Conservation (phyloP, 2,329 filamentous ascomycete species). For the Botrytis medusae region DNA sequence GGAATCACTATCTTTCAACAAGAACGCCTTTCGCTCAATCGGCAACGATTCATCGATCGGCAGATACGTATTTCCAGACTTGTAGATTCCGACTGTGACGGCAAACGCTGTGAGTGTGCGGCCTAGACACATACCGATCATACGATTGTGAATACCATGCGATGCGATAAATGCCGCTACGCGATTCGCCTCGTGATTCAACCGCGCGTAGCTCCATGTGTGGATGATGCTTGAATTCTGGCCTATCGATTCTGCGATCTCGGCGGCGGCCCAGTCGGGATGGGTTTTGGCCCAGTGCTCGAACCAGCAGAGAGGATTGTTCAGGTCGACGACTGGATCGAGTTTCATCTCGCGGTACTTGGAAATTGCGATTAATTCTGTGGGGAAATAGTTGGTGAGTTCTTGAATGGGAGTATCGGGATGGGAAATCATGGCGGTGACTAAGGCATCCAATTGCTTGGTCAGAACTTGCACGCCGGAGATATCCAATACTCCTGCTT, state of each 20-base stretch:
- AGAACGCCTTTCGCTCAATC: constrained; percentile 4
- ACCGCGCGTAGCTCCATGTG: constrained; percentile 1
- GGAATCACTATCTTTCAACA: not conserved
- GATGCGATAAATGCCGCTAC: not conserved
- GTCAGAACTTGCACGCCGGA: not conserved
- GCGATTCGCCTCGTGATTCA: not conserved
- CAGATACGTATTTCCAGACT: constrained; percentile 18
- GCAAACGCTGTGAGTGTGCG: not conserved
- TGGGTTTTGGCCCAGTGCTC: constrained; percentile 9
- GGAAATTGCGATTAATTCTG: not conserved
- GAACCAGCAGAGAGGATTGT: constrained; percentile 18
- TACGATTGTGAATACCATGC: constrained; percentile 7
- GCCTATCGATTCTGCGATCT: constrained; percentile 8
- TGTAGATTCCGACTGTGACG: constrained; percentile 12
- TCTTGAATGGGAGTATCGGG: not conserved
- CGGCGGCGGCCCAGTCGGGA: constrained; percentile 8
- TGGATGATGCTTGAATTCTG: not conserved
- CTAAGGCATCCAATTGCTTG: constrained; percentile 5
- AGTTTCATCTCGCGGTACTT: not conserved
- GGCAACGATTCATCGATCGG: constrained; percentile 11
- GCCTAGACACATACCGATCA: constrained; percentile 14
- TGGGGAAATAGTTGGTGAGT: constrained; percentile 9
- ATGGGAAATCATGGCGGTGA: not conserved
- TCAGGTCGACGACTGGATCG: not conserved
- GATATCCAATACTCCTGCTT: constrained; percentile 8